Evolutionary conservation across 2,329 filamentous ascomycete genomes (phyloP), one percentile per base, ranked within the genome.

Genomic region (Ophiostoma australiae): DNA sequence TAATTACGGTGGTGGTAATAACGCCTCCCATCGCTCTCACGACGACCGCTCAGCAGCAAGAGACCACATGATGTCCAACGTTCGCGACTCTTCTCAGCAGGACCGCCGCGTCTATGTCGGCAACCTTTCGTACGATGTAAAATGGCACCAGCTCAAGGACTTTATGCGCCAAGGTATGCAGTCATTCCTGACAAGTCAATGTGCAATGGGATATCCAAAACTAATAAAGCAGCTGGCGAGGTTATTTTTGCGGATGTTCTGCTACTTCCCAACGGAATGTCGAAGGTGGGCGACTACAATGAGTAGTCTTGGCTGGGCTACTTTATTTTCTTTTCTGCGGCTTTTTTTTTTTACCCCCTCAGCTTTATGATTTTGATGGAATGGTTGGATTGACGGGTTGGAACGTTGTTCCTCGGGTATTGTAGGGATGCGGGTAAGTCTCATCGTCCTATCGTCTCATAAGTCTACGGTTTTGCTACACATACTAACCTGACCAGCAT

Each of bases 401-500:
- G 93, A 92, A 90, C 90, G 85, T 78, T 87, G 92, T 90, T 90
- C 90, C 89, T 84, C 86, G 90, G 88, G 87, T 85, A 86, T 87
- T 96, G 91, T 97, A 98, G 94, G 94, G 95, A 93, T 99, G 94
- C 94, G 95, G 95, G 93, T 97, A 90, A 90, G 93, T 88, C n/a
- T 69, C 72, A 70, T 27, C 48, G n/a, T 58, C 31, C 3, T 6
- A 35, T 65, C 13, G 10, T 1, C 27, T 31, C 27, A 31, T 31
- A 31, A 31, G 27, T 15, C 10, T 11, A 23, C 17, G 4, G 8
- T 27, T 15, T 13, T n/a, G 11, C 67, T 35, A 3, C 68, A 8
- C 6, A 20, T 69, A 23, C 68, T 69, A 69, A 69, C 33, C 15
- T 13, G 33, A 13, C 44, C 76, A 97, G 93, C 86, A 99, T 99